Base-by-base conservation (phyloP, 116 monocot species). In the Papilionanthe hybrid region DNA sequence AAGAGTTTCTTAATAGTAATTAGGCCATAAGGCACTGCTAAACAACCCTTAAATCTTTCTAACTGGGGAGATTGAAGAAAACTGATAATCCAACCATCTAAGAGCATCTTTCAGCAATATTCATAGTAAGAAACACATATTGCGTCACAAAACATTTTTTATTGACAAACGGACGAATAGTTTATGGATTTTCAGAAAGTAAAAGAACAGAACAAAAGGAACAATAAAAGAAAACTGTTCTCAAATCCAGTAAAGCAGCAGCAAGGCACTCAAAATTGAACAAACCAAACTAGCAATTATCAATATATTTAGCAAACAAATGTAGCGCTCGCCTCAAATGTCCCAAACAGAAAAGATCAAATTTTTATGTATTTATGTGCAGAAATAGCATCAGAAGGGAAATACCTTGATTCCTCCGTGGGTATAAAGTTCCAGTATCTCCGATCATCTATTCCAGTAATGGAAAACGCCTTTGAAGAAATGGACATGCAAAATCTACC, bases 361-460 rank as follows among this genome's bases (percentile, higher is more conserved):
- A 37, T 69, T 32, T 69, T 11, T 37, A 69, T 30, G 29, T 0
- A 69, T 4, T 30, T 5, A 15, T 23, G 5, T 10, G 3, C 69
- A 69, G 3, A 37, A 15, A 32, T 29, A 69, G 25, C 69, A 32
- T 69, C 32, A 44, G 79, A 44, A 87, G 78, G 71, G 27, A 0
- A 22, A 44, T 86, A 93, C 95, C 91, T 91, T 41, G 95, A 93
- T 86, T 96, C 93, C 18, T 84, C 87, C 11, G 90, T 96, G 6
- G 90, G 86, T 42, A 96, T 88, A 79, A 90, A 81, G 58, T 88
- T 91, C 96, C 93, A 96, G 23, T 93, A 91, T 87, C 96, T 88
- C 78, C 96, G 79, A 37, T 96, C 96, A 55, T 91, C 91, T 22
- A 96, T 90, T 47, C 96, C 93, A 1, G 96, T 96, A 11, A 96